Base-by-base conservation (phyloP, 2,329 filamentous ascomycete species). In the Neofusicoccum umdonicola region DNA sequence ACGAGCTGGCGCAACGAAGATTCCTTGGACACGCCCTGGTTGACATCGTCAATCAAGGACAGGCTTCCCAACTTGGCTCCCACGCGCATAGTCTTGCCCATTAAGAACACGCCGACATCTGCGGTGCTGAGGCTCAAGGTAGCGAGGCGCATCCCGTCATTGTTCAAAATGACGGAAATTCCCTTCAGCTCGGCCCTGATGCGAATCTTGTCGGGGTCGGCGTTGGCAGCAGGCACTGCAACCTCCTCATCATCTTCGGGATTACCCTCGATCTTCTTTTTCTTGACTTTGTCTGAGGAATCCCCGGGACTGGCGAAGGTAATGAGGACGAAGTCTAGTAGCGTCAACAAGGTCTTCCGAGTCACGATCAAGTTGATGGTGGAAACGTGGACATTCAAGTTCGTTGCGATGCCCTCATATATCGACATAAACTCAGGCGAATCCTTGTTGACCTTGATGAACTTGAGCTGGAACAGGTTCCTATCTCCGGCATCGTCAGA, bases 321-420 rank as follows among this genome's bases (percentile, higher is more conserved):
- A 45, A 93, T 84, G 17, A 99, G 87, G 39, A 97, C 89, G 72
- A 99, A 99, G 75, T 99, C 95, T 48, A 99, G 80, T 0, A 99
- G 81, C 0, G 94, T 99, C 62, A 99, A 83, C 3, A 99, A 81
- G 0, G 96, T 99, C 77, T 90, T 94, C 68, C 96, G 85, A 0
- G 96, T 99, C 8, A 99, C 93, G 39, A 99, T 88, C 22, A 99
- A 78, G 74, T 98, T 98, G 79, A 99, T 97, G 0, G 95, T 99
- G 0, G 95, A 97, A 12, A 99, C 88, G 0, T 89, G 88, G 1
- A 95, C 90, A 66, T 96, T 92, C 50, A 99, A 85, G 71, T 99
- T 97, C 34, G 90, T 97, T 68, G 96, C 93, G 63, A 98, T 90
- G 1, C 93, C 93, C 72, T 98, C 93, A 70, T 96, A 98, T 2